Conservation (phyloP, 208 protist species). For the Angomonas deanei region DNA sequence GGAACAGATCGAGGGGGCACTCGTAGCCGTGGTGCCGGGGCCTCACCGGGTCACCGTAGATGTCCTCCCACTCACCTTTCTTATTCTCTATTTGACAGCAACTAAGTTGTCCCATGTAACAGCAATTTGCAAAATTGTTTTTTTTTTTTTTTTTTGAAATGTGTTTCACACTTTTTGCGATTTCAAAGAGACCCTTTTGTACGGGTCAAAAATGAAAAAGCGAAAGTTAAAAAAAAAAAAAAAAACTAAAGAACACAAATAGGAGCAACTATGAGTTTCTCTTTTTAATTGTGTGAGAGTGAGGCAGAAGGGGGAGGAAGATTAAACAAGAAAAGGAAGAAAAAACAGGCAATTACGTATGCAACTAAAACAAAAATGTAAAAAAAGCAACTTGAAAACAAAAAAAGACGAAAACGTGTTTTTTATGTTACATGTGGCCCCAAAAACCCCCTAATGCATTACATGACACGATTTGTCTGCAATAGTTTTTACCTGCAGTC, state of each 20-base stretch:
- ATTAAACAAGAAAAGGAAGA: constrained; percentile 5
- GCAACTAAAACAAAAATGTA: constrained; percentile 13
- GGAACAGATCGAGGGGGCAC: constrained; percentile 63
- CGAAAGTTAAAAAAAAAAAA: constrained; percentile 20
- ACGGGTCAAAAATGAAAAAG: constrained; percentile 7
- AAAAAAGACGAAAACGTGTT: constrained; percentile 3
- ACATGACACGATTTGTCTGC: no score
- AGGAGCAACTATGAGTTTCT: constrained; percentile 1
- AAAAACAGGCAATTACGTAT: background rate
- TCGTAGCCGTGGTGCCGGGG: constrained; percentile 74
- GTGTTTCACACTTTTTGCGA: background rate
- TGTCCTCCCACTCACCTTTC: constrained; percentile 69
- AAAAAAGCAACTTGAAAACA: constrained; percentile 8
- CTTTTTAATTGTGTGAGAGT: background rate
- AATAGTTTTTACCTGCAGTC: no score
- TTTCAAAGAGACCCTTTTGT: no score
- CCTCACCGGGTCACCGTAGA: constrained; percentile 77
- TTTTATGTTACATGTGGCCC: no score
- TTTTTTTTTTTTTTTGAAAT: background rate
- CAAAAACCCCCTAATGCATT: no score
- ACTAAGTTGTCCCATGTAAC: constrained; percentile 4
- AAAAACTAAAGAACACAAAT: background rate
- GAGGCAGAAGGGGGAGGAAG: constrained; percentile 1
- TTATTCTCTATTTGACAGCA: constrained; percentile 25
- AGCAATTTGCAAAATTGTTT: background rate